These are phyloP conservation scores for Pythium sp. DNA, from an alignment of 352 stramenopile genomes.

Conservation along the genomic window DNA sequence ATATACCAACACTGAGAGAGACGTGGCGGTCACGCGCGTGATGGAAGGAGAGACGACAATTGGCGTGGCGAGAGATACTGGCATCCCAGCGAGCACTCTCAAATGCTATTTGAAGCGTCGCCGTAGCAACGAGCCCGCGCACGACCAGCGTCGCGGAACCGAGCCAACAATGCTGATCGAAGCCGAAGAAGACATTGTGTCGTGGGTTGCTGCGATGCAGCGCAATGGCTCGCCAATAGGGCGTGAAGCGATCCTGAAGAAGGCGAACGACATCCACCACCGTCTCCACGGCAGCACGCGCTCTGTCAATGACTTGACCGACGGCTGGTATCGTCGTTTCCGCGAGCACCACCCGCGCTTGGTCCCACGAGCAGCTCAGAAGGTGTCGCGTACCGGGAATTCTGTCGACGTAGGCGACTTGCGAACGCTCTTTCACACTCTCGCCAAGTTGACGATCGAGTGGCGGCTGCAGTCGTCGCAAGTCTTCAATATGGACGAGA, in stretches of 20 bases:
- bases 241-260: slow-evolving; percentile 1
- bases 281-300: slow-evolving; percentile 8
- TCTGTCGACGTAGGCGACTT: neutral
- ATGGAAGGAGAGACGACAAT: neutral
- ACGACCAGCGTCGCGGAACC: too few species aligned
- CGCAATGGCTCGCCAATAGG: neutral
- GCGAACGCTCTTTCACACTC: slow-evolving; percentile 9
- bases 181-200: slow-evolving; percentile 3
- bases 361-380: slow-evolving; percentile 4
- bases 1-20: slow-evolving; percentile 1
- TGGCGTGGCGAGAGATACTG: too few species aligned
- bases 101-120: too few species aligned
- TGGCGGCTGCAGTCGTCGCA: slow-evolving; percentile 1
- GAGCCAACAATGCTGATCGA: neutral
- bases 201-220: neutral
- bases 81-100: too few species aligned
- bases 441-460: slow-evolving; percentile 9
- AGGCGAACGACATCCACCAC: slow-evolving; percentile 10
- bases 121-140: too few species aligned
- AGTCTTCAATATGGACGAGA: slow-evolving; percentile 12
- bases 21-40: neutral
- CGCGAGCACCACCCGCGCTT: slow-evolving; percentile 7
- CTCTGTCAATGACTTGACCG: slow-evolving; percentile 2
- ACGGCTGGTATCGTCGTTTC: slow-evolving; percentile 11
- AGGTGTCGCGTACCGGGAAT: slow-evolving; percentile 7